phyloP scores from a whole-genome alignment of 345 rosid species.

The Xanthoceras sorbifolium region DNA sequence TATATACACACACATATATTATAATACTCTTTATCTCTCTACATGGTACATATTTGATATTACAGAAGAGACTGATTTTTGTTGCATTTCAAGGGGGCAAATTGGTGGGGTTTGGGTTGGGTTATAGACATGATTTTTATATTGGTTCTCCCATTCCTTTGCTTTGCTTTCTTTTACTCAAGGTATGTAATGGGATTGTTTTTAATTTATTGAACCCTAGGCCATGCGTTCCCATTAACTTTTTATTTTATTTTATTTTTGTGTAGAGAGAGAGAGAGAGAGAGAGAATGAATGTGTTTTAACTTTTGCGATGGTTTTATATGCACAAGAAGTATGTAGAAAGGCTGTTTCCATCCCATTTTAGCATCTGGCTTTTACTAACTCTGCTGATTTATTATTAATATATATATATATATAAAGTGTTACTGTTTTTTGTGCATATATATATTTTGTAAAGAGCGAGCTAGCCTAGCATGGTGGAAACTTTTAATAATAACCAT shows the following conservation, averaged over 20 bases:
- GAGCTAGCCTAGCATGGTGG: background rate
- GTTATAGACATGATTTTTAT: background rate
- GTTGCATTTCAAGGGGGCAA: slow-evolving; percentile 7
- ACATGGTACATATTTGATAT: background rate
- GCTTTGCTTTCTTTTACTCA: slow-evolving; percentile 9
- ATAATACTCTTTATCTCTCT: background rate
- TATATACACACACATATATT: too few species aligned
- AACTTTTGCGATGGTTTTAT: slow-evolving; percentile 28
- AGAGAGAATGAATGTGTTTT: too few species aligned
- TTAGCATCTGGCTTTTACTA: slow-evolving; percentile 16
- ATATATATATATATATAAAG: background rate
- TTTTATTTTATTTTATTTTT: background rate
- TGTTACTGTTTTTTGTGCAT: background rate
- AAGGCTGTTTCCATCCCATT: slow-evolving; percentile 17
- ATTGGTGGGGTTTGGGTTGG: background rate
- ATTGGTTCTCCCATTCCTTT: background rate
- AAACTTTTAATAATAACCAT: background rate
- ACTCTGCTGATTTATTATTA: background rate
- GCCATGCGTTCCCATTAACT: slow-evolving; percentile 8
- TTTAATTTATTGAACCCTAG: slow-evolving; percentile 15
- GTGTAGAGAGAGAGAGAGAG: background rate
- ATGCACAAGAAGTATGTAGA: slow-evolving; percentile 8
- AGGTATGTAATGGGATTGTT: background rate
- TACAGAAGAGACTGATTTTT: background rate
- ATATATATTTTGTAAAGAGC: too few species aligned